Percentiles rank a stretch among this genome's conserved stretches.
These are phyloP conservation scores for Stachybotrys chartarum DNA, from an alignment of 2,329 filamentous ascomycete species.

Conservation along the genomic window DNA sequence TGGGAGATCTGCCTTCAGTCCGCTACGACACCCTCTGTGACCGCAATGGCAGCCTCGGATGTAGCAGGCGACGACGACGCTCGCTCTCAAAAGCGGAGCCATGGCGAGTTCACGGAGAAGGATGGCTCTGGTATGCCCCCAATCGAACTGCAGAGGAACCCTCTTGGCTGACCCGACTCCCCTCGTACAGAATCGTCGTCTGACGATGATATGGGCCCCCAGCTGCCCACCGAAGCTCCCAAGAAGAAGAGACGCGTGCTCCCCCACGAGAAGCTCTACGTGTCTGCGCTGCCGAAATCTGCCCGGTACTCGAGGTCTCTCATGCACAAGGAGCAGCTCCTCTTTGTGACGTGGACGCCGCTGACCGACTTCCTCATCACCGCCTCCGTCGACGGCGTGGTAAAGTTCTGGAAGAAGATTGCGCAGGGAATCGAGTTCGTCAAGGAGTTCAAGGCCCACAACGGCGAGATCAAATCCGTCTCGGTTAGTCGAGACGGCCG, in stretches of 20 bases:
- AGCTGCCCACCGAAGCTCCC: slow-evolving; percentile 72
- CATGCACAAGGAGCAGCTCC: slow-evolving; percentile 96
- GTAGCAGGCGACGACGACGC: slow-evolving; percentile 21
- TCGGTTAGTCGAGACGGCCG: slow-evolving; percentile 84
- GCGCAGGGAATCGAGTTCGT: slow-evolving; percentile 90
- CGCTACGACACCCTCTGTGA: neutral
- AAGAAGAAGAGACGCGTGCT: slow-evolving; percentile 90
- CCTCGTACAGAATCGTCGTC: slow-evolving; percentile 56
- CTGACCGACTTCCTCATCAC: slow-evolving; percentile 94
- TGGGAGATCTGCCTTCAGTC: too few relatives aligned
- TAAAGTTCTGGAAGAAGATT: slow-evolving; percentile 99
- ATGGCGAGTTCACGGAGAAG: slow-evolving; percentile 45
- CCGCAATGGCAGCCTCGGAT: slow-evolving; percentile 15
- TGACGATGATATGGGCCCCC: slow-evolving; percentile 88
- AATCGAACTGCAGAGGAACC: too few relatives aligned
- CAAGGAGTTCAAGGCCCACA: slow-evolving; percentile 92
- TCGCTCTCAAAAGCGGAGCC: slow-evolving; percentile 40
- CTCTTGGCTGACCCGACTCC: slow-evolving; percentile 5
- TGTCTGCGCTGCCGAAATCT: slow-evolving; percentile 78
- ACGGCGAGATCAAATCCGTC: slow-evolving; percentile 74
- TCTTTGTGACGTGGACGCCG: slow-evolving; percentile 82
- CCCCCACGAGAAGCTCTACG: slow-evolving; percentile 90
- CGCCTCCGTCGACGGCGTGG: slow-evolving; percentile 86
- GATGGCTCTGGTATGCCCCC: slow-evolving; percentile 31
- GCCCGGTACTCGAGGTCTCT: slow-evolving; percentile 86